Evolutionary conservation across 495 filamentous ascomycete genomes (phyloP), one percentile per base, ranked within the genome.

Genomic region (Oidiodendron maius): DNA sequence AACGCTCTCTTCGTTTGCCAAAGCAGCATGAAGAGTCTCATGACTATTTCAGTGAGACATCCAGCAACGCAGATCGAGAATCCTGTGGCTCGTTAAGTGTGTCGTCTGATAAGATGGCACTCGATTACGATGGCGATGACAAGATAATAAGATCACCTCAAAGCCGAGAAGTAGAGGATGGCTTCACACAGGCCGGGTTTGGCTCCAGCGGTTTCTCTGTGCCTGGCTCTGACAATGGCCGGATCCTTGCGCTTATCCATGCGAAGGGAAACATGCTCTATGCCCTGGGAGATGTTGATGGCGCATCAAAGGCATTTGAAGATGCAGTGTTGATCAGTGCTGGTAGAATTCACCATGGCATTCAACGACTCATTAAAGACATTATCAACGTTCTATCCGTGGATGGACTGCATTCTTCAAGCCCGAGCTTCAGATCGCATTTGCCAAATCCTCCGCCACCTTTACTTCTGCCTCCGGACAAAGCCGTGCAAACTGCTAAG

Each of bases 231-330:
- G 93, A 98, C 53, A 98, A 97, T 64, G 93, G 93, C 17, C 79
- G 94, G 53, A 89, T 99, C 68, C 76, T 97, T 11, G 85, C 89
- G 25, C 71, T 99, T 18, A 78, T 96, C 20, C 94, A 99, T 66
- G 91, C 90, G 2, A 99, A 97, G 65, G 93, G 94, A 22, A 99
- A 97, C 55, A 95, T 97, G 88, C 74, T 97, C 1, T 99, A 99
- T 67, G 80, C 89, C 28, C 66, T 95, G 43, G 90, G 90, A 20
- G 86, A 97, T 51, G 89, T 93, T 57, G 71, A 74, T 36, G 82
- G 76, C 11, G 93, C 93, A 13, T 90, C 93, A 1, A 79, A 82
- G 49, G 90, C 94, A 8, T 99, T 99, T 56, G 93, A 97, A 57
- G 89, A 96, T 63, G 93, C 89, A 2, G 89, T 99, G 22, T 66